Evolutionary conservation across 441 rosid species (phyloP), one percentile per base, ranked within the genome.

Genomic region (Populus trichocarpa): DNA sequence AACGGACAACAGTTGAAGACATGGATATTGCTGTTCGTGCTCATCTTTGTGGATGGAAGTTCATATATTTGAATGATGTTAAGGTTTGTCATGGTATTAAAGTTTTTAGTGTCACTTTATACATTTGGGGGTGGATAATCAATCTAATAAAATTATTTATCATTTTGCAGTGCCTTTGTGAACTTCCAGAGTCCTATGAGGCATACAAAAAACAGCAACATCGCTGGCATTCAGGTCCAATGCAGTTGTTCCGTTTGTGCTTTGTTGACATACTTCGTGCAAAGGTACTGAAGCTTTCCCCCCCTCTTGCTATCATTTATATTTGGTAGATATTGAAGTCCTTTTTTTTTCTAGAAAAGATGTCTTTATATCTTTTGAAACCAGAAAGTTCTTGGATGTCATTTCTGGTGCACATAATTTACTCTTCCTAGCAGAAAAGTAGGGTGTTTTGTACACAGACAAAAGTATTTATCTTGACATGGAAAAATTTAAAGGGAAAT

Each of bases 151-250:
- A 11, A 14, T 75, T 18, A 57, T 38, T 25, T 30, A 32, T 75
- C 59, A 76, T 65, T 71, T 80, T 79, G 71, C 88, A 95, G 99
- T 93, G 98, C 88, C 92, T 90, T 59, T 95, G 98, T 87, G 98
- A 95, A 81, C 97, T 95, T 88, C 98, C 98, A 14, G 99, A 95
- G 84, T 95, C 99, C 14, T 95, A 95, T 75, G 99, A 90, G 80
- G 98, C 98, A 72, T 94, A 94, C 88, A 93, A 93, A 68, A 95
- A 95, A 85, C 98, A 95, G 86, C 98, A 95, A 77, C 89, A 95
- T 75, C 98, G 97, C 28, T 95, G 99, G 99, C 99, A 95, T 87
- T 95, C 99, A 1, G 99, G 99, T 85, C 99, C 99, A 20, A 95
- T 95, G 99, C 99, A 95, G 63, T 78, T 95, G 81, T 92, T 95